Evolutionary conservation across 371 early-diverging fungal genomes (phyloP), one percentile per base, ranked within the genome.

Genomic region (Mucor sp.): DNA sequence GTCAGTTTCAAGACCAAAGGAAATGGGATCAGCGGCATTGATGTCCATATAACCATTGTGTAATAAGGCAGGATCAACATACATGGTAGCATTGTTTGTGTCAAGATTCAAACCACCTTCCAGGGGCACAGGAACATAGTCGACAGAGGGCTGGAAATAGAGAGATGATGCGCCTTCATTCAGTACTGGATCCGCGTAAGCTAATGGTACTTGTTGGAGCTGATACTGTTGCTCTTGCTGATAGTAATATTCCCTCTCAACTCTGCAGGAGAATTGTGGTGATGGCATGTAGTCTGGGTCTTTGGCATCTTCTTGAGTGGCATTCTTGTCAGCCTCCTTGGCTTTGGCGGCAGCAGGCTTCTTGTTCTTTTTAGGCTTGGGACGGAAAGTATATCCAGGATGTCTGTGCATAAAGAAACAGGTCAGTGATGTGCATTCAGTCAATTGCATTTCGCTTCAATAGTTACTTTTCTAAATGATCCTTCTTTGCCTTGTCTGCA

Each of bases 321-420:
- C 50, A 47, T 9, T 50, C 11, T 19, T 50, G 47, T 17, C 47
- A 47, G 21, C 17, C 47, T 50, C 17, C 47, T 50, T 50, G 50
- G 25, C 25, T 11, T 50, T 50, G 21, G 23, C 6, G 11, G 12
- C 37, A 37, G 37, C 14, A 37, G 23, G 32, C 19, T 56, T 28
- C 32, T 56, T 53, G 2, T 41, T 25, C 48, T 86, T 88, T 62
- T 85, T 88, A 68, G 87, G 85, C 68, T 86, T 85, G 39, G 92
- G 91, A 48, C 81, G 72, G 53, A 89, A 92, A 72, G 87, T 89
- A 78, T 91, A 92, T 65, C 85, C 81, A 12, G 92, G 92, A 65
- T 91, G 87, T 66, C 83, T 74, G 48, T 50, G 37, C 37, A 37
- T 37, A 53, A 11, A 3, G 17, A n/a, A 9, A 62, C 1, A 6